These are phyloP conservation scores for Rhipidocladum racemiflorum DNA, from an alignment of 176 grass and related monocot species.

Conservation along the genomic window DNA sequence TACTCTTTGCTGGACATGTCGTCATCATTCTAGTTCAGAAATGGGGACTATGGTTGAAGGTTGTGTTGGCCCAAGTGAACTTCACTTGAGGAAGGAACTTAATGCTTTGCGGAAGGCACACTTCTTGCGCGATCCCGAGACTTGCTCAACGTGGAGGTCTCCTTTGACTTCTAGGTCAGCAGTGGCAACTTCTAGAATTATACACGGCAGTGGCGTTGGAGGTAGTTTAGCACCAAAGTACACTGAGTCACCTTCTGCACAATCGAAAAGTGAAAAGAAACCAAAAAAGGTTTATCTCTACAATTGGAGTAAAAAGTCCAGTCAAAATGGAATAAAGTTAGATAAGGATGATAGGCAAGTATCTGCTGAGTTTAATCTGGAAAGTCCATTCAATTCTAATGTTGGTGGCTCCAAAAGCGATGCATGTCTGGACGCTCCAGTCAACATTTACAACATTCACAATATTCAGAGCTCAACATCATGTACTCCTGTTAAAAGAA, in stretches of 20 bases:
- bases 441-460: constrained; percentile 43
- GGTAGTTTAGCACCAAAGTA: constrained; percentile 26
- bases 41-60: constrained; percentile 53
- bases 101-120: constrained; percentile 54
- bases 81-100: constrained; percentile 79
- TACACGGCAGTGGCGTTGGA: constrained; percentile 14
- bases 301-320: constrained; percentile 81
- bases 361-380: constrained; percentile 43
- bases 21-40: background rate
- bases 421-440: constrained; percentile 33
- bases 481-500: constrained; percentile 50
- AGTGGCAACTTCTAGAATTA: constrained; percentile 36
- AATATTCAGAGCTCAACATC: constrained; percentile 45
- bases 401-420: constrained; percentile 39
- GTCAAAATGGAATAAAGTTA: constrained; percentile 46
- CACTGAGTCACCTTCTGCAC: constrained; percentile 20
- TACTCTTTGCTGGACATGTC: background rate
- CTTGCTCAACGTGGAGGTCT: constrained; percentile 69
- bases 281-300: constrained; percentile 67
- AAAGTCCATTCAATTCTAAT: constrained; percentile 46
- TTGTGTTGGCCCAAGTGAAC: constrained; percentile 71
- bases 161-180: constrained; percentile 50
- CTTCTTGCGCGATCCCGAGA: constrained; percentile 61
- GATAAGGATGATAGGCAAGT: constrained; percentile 36
- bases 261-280: constrained; percentile 49